Conservation (phyloP, 192 early-diverging fungal species). For the Entomortierella chlamydospora region DNA sequence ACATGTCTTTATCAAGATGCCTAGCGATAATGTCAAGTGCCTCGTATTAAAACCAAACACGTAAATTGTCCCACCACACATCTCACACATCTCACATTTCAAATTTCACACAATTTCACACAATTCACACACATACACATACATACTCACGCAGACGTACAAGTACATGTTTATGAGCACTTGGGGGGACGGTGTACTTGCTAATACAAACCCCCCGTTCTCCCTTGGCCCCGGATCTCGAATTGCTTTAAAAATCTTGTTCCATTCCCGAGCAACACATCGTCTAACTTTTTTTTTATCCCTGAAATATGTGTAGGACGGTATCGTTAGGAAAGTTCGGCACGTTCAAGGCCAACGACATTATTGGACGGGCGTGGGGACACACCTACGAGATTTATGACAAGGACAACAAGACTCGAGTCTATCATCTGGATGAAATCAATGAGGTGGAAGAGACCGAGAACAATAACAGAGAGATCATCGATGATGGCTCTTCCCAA, state of each 20-base stretch:
- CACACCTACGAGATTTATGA: conserved; percentile 86
- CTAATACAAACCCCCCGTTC: neutral
- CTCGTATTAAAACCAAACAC: conserved; percentile 73
- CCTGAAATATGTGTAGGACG: conserved; percentile 38
- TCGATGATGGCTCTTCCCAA: conserved; percentile 80
- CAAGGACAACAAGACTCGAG: conserved; percentile 59
- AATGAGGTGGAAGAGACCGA: conserved; percentile 72
- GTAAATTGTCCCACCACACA: conserved; percentile 53
- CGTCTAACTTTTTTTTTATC: no score
- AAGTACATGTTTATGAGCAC: no score
- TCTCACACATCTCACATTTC: no score
- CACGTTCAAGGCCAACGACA: conserved; percentile 76
- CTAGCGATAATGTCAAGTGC: conserved; percentile 86
- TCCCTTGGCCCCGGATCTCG: no score
- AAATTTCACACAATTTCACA: no score
- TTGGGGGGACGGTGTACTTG: no score
- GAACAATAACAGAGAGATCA: conserved; percentile 86
- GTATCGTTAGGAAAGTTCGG: conserved; percentile 95
- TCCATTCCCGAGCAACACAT: no score
- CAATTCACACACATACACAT: no score
- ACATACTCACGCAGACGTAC: no score
- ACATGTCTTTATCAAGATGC: conserved; percentile 82
- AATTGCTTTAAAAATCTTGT: no score
- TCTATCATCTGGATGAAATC: conserved; percentile 43
- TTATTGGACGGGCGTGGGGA: conserved; percentile 88